A percentile compares a stretch with the other conserved stretches of the same genome.
Evolutionary conservation across 2,329 filamentous ascomycete genomes (phyloP).

Genomic region (Zasmidium angulare): DNA sequence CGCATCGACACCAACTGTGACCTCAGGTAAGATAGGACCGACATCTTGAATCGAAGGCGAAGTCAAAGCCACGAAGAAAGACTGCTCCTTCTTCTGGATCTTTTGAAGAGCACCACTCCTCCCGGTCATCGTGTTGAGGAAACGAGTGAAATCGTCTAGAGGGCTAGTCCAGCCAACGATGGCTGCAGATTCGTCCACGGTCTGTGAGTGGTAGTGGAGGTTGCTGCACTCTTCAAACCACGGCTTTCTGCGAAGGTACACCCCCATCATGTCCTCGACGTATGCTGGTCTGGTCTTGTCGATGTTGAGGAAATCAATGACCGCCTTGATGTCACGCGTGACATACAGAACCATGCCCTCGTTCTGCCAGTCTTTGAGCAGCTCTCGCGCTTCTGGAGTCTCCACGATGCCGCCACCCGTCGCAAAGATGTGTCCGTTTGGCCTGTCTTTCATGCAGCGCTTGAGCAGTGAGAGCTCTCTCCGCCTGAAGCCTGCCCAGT

Average conservation of each 20-base stretch:
- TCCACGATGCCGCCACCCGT: slow-evolving; percentile 95
- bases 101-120: slow-evolving; percentile 53
- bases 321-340: slow-evolving; percentile 80
- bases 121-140: slow-evolving; percentile 69
- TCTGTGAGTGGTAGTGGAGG: slow-evolving; percentile 85
- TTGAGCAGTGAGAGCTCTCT: slow-evolving; percentile 75
- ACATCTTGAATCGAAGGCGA: slow-evolving; percentile 69
- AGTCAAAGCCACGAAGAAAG: slow-evolving; percentile 92
- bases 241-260: slow-evolving; percentile 83
- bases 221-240: slow-evolving; percentile 95
- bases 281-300: slow-evolving; percentile 93
- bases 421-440: slow-evolving; percentile 78
- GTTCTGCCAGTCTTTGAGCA: slow-evolving; percentile 71
- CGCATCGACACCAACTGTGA: slow-evolving; percentile 83
- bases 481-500: slow-evolving; percentile 86
- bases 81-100: slow-evolving; percentile 66
- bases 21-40: slow-evolving; percentile 64
- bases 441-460: slow-evolving; percentile 71
- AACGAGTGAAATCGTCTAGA: slow-evolving; percentile 66
- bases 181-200: slow-evolving; percentile 44
- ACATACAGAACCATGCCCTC: slow-evolving; percentile 86
- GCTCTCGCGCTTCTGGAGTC: slow-evolving; percentile 71
- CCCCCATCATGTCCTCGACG: slow-evolving; percentile 84
- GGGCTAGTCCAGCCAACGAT: slow-evolving; percentile 36
- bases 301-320: slow-evolving; percentile 82